These are phyloP conservation scores for Deinandra increscens DNA, from an alignment of 129 eudicot genomes.

Conservation along the genomic window DNA sequence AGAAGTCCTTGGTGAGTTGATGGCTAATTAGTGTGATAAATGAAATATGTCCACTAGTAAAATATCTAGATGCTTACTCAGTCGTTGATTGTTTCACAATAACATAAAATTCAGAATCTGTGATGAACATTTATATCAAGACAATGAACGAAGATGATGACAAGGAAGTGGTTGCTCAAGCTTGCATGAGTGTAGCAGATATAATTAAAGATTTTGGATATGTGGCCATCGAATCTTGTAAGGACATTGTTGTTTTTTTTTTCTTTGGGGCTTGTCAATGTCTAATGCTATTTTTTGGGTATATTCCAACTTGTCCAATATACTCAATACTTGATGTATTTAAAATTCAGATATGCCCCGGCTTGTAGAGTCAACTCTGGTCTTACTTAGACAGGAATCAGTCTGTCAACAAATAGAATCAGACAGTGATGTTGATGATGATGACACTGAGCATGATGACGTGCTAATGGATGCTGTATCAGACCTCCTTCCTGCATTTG, in stretches of 20 bases:
- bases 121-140: conserved; percentile 85
- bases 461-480: conserved; percentile 99
- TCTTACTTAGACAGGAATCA: conserved; percentile 66
- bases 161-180: conserved; percentile 99
- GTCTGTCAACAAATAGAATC: conserved; percentile 86
- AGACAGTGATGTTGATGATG: conserved; percentile 88
- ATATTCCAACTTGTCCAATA: conserved; percentile 16
- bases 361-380: conserved; percentile 76
- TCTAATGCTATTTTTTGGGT: not conserved
- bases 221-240: conserved; percentile 76
- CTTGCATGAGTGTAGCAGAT: conserved; percentile 86
- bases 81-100: conserved; percentile 15
- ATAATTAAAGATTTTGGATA: conserved; percentile 80
- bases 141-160: conserved; percentile 95
- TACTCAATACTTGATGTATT: not conserved
- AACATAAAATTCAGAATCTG: conserved; percentile 46
- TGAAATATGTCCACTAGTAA: conserved; percentile 2
- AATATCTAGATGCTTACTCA: not conserved
- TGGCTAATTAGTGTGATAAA: conserved; percentile 14
- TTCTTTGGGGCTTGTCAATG: not conserved
- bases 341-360: conserved; percentile 56
- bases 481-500: conserved; percentile 97
- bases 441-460: conserved; percentile 86
- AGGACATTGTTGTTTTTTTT: conserved; percentile 10
- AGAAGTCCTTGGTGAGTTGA: conserved; percentile 67